phyloP scores from a whole-genome alignment of 257 asterid genomes.

The Solanum neorickii region DNA sequence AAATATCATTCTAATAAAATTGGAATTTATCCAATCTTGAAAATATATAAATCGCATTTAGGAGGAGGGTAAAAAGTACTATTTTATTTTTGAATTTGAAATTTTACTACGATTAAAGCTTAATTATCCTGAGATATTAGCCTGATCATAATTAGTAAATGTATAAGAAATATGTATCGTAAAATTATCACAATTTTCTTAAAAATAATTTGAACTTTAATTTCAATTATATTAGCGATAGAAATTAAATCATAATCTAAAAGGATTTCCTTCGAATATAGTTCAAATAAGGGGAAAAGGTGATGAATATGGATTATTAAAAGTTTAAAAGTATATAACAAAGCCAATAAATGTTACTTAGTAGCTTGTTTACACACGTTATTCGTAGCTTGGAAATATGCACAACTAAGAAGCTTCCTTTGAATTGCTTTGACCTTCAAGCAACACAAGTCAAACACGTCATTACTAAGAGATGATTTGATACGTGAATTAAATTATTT shows the following conservation, averaged over 20 bases:
- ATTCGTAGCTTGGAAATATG: neutral
- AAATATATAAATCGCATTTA: neutral
- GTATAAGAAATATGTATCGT: neutral
- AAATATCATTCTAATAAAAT: neutral
- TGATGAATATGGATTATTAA: neutral
- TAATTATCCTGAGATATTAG: neutral
- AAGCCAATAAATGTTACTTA: neutral
- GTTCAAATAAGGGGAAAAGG: neutral
- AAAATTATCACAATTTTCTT: neutral
- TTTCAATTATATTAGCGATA: neutral
- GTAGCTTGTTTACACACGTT: neutral
- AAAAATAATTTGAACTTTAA: neutral
- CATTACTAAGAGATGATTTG: neutral
- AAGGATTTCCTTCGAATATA: neutral
- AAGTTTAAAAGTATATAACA: neutral
- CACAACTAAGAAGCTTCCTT: neutral
- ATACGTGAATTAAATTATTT: neutral
- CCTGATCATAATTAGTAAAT: neutral
- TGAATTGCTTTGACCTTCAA: neutral
- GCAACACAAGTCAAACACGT: neutral
- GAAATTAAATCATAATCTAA: neutral
- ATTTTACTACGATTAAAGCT: neutral
- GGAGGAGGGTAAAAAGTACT: neutral
- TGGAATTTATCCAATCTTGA: neutral
- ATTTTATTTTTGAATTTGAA: neutral